Conservation (phyloP, 176 grass and related monocot genomes). For the Musa acuminata region DNA sequence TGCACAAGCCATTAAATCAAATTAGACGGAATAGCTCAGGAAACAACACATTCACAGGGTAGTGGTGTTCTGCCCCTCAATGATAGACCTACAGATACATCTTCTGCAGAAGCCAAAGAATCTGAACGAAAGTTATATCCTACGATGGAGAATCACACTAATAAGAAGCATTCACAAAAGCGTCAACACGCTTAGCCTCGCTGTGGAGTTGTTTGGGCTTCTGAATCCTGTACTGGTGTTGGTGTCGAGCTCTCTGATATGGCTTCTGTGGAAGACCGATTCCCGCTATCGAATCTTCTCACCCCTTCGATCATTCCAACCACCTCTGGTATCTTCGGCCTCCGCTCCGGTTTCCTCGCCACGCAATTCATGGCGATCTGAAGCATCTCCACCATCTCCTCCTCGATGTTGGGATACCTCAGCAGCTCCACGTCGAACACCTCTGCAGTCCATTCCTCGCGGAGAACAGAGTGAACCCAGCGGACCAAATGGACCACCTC, state of each 20-base stretch:
- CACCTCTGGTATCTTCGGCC: slow-evolving; percentile 77
- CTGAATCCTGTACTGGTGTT: not conserved
- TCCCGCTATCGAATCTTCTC: slow-evolving; percentile 33
- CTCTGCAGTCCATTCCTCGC: slow-evolving; percentile 94
- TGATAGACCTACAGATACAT: not conserved
- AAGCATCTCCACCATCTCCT: slow-evolving; percentile 99
- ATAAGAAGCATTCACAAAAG: not conserved
- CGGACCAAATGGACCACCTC: slow-evolving; percentile 85
- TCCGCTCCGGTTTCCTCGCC: slow-evolving; percentile 51
- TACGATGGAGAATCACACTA: not conserved
- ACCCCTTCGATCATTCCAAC: slow-evolving; percentile 75
- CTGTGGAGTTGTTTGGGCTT: not conserved
- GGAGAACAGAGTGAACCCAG: slow-evolving; percentile 87
- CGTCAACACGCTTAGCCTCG: not conserved
- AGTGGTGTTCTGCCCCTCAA: no score
- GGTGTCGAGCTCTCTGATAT: slow-evolving; percentile 7
- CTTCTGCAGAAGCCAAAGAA: not conserved
- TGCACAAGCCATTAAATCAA: no score
- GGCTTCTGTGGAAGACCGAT: slow-evolving; percentile 39
- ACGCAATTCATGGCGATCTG: slow-evolving; percentile 90
- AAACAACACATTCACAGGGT: no score
- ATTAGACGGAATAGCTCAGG: no score
- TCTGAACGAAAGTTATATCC: not conserved
- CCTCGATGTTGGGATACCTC: slow-evolving; percentile 88
- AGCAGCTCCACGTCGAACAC: slow-evolving; percentile 81